Evolutionary conservation across 164 flowering plant genomes (phyloP).

Genomic region (Sedum album): DNA sequence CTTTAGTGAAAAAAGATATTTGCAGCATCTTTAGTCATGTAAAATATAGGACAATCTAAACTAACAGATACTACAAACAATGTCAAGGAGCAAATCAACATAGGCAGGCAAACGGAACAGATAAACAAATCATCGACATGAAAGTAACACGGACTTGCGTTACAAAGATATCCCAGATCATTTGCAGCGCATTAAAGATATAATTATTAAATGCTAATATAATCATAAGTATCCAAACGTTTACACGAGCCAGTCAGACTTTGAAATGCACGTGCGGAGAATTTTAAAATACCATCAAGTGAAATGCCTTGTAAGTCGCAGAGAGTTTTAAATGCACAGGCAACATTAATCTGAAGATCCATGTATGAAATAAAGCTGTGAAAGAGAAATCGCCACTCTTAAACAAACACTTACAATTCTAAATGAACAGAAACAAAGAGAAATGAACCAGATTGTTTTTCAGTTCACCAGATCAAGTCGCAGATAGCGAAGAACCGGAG

Average conservation of each 20-base stretch:
- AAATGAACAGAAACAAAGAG: background rate
- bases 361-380: background rate
- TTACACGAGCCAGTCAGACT: background rate
- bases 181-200: no score
- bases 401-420: background rate
- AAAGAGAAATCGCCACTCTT: background rate
- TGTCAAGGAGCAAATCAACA: background rate
- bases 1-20: background rate
- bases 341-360: background rate
- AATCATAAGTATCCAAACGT: background rate
- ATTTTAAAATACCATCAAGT: background rate
- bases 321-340: background rate
- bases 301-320: background rate
- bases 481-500: background rate
- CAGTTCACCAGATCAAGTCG: background rate
- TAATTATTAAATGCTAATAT: background rate
- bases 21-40: background rate
- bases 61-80: no score
- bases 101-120: background rate
- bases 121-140: background rate
- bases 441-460: background rate
- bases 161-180: background rate
- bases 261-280: background rate
- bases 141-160: background rate
- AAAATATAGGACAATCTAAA: no score